phyloP scores from a whole-genome alignment of 2,329 filamentous ascomycete genomes.

The Nannizzia gypsea region DNA sequence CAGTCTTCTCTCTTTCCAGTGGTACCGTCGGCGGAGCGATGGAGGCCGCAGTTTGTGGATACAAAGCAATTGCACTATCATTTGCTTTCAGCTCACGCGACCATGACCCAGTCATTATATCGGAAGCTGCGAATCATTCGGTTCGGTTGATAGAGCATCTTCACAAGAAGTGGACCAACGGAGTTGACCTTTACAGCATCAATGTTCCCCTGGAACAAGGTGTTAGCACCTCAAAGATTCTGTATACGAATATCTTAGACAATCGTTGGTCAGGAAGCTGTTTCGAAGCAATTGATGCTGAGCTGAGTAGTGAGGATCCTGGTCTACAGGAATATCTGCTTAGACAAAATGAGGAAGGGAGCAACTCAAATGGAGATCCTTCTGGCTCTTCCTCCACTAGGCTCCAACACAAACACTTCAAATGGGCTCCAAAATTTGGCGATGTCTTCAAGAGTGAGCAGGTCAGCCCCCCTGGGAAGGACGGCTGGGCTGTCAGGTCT shows the following conservation, averaged over 20 bases:
- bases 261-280: constrained; percentile 84
- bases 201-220: constrained; percentile 78
- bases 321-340: constrained; percentile 63
- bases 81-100: constrained; percentile 83
- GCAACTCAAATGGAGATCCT: constrained; percentile 20
- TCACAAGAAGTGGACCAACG: constrained; percentile 58
- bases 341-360: constrained; percentile 49
- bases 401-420: constrained; percentile 77
- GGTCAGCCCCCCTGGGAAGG: constrained; percentile 64
- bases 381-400: constrained; percentile 26
- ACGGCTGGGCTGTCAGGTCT: constrained; percentile 85
- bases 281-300: constrained; percentile 64
- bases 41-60: constrained; percentile 61
- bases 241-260: constrained; percentile 80
- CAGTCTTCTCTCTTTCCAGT: constrained; percentile 64
- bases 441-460: constrained; percentile 86
- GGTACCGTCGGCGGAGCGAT: constrained; percentile 67
- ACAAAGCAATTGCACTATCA: constrained; percentile 65
- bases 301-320: constrained; percentile 46
- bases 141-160: constrained; percentile 71
- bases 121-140: constrained; percentile 60
- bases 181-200: constrained; percentile 76
- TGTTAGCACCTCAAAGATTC: constrained; percentile 56
- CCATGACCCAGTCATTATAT: constrained; percentile 72
- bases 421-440: constrained; percentile 78